Conservation (phyloP, 2,329 filamentous ascomycete species). For the Lomentospora prolificans region DNA sequence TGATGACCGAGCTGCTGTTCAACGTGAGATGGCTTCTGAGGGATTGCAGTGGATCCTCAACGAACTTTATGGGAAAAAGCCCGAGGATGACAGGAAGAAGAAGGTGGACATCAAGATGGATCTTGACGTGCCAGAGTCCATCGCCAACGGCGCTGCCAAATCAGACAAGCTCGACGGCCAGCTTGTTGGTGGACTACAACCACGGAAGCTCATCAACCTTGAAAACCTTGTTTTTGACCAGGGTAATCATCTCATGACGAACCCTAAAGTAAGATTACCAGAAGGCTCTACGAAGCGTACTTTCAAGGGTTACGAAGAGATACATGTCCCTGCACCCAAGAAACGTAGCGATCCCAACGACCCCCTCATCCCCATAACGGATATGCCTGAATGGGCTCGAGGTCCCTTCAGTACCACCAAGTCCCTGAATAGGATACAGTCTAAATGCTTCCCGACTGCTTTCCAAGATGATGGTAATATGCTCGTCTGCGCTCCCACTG, state of each 20-base stretch:
- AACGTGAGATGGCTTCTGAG: constrained; percentile 84
- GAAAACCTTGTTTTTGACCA: constrained; percentile 97
- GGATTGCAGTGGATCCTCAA: constrained; percentile 80
- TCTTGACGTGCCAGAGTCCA: constrained; percentile 61
- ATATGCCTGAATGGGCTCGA: constrained; percentile 88
- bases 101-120: constrained; percentile 94
- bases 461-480: constrained; percentile 95
- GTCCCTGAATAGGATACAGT: constrained; percentile 90
- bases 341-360: constrained; percentile 74
- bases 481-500: constrained; percentile 94
- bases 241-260: constrained; percentile 99
- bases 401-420: constrained; percentile 77
- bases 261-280: constrained; percentile 85
- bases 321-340: constrained; percentile 91
- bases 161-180: constrained; percentile 53
- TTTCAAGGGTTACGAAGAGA: constrained; percentile 98
- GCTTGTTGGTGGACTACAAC: constrained; percentile 74
- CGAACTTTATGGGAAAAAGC: constrained; percentile 69
- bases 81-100: constrained; percentile 47
- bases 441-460: constrained; percentile 81
- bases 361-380: constrained; percentile 69
- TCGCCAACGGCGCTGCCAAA: constrained; percentile 40
- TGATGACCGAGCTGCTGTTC: constrained; percentile 64
- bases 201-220: constrained; percentile 79
- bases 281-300: constrained; percentile 91